phyloP scores from a whole-genome alignment of 768 basidiomycete species.

The Coprinellus micaceus region DNA sequence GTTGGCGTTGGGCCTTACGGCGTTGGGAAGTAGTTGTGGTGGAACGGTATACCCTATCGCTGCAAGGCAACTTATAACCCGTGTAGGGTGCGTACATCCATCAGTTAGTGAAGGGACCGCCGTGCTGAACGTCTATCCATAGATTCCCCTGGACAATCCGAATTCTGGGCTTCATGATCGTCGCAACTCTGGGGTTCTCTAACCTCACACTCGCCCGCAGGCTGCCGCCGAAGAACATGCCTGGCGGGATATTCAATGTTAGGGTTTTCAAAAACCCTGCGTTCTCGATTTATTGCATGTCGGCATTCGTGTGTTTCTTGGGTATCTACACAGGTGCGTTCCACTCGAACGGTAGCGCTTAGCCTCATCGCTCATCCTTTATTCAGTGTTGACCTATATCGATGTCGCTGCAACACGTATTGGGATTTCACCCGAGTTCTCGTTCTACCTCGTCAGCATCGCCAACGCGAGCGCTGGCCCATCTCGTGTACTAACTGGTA shows the following conservation, averaged over 20 bases:
- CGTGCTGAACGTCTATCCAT: too few relatives aligned
- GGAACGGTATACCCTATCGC: constrained; percentile 61
- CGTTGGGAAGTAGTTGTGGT: constrained; percentile 56
- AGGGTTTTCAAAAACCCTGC: constrained; percentile 40
- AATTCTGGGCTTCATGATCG: constrained; percentile 55
- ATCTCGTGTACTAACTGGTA: constrained; percentile 49
- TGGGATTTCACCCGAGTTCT: constrained; percentile 45
- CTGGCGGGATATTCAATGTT: constrained; percentile 54
- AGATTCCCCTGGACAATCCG: constrained; percentile 73
- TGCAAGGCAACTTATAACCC: constrained; percentile 47
- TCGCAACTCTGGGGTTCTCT: constrained; percentile 44
- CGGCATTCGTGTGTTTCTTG: constrained; percentile 47
- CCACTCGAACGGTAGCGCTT: neutral
- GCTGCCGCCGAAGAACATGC: constrained; percentile 46
- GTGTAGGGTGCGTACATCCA: constrained; percentile 44
- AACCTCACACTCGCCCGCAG: constrained; percentile 46
- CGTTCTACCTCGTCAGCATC: constrained; percentile 59
- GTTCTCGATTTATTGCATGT: constrained; percentile 50
- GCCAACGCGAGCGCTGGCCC: constrained; percentile 56
- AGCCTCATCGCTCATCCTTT: neutral
- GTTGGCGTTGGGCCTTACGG: constrained; percentile 50
- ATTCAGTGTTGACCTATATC: constrained; percentile 53
- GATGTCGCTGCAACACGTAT: constrained; percentile 44
- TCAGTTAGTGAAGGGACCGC: too few relatives aligned
- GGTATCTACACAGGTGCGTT: constrained; percentile 56